Evolutionary conservation across 164 flowering plant genomes (phyloP).

Genomic region (Liriodendron chinense): DNA sequence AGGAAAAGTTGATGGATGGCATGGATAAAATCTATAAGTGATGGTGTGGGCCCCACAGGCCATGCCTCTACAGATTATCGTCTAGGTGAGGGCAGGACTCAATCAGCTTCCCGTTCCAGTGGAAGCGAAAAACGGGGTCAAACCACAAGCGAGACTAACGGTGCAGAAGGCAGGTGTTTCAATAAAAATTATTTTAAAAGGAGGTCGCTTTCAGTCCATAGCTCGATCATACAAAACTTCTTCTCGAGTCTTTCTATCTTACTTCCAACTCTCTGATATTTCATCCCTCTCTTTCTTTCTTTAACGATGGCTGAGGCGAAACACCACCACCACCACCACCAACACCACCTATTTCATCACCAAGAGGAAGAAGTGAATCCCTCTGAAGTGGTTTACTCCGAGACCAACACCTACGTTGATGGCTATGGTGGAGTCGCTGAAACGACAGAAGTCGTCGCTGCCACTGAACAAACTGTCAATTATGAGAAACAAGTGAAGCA

Average conservation of each 20-base stretch:
- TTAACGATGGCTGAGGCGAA: conserved; percentile 23
- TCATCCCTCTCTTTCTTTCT: neutral
- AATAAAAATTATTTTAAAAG: too few species aligned
- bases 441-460: neutral
- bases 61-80: too few species aligned
- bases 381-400: conserved; percentile 16
- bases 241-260: neutral
- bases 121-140: too few species aligned
- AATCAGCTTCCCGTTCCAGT: too few species aligned
- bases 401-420: conserved; percentile 11
- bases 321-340: conserved; percentile 30
- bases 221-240: neutral
- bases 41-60: too few species aligned
- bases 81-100: too few species aligned
- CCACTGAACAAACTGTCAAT: neutral
- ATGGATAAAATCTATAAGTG: too few species aligned
- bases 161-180: too few species aligned
- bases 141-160: too few species aligned
- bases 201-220: neutral
- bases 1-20: too few species aligned
- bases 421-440: conserved; percentile 2
- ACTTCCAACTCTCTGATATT: neutral
- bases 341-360: conserved; percentile 14
- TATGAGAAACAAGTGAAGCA: conserved; percentile 60
- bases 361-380: conserved; percentile 8